phyloP scores from a whole-genome alignment of 345 rosid species.

The Raphanus raphanistrum region DNA sequence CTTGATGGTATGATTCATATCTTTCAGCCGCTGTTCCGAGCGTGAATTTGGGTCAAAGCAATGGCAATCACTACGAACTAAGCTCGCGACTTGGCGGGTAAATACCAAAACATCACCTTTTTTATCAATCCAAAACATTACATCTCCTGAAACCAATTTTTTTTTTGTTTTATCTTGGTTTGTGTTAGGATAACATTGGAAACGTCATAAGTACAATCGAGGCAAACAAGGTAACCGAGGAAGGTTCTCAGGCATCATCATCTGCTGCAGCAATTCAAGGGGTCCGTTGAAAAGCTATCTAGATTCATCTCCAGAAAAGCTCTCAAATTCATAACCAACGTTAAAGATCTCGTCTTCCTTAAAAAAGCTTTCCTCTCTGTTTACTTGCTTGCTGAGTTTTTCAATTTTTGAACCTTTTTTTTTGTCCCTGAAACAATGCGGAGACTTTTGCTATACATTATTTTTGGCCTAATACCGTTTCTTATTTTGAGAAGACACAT shows the following conservation, averaged over 20 bases:
- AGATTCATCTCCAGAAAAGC: constrained; percentile 25
- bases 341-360: constrained; percentile 7
- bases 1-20: constrained; percentile 20
- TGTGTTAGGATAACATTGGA: constrained; percentile 67
- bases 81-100: constrained; percentile 87
- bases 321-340: constrained; percentile 7
- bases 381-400: constrained; percentile 22
- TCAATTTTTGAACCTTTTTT: constrained; percentile 22
- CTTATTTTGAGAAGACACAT: not conserved
- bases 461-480: constrained; percentile 1
- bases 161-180: not conserved
- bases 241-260: constrained; percentile 59
- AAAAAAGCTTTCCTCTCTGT: constrained; percentile 9
- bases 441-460: constrained; percentile 27
- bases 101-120: not conserved
- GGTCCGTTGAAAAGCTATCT: constrained; percentile 45
- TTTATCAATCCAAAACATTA: not conserved
- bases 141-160: constrained; percentile 5
- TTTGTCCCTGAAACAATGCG: constrained; percentile 29
- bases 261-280: constrained; percentile 48
- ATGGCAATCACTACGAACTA: constrained; percentile 71
- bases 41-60: constrained; percentile 75
- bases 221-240: constrained; percentile 83
- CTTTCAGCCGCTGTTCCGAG: constrained; percentile 66
- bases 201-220: constrained; percentile 77